Conservation (phyloP, 805 yeast genomes). For the Kazachstania martiniae region DNA sequence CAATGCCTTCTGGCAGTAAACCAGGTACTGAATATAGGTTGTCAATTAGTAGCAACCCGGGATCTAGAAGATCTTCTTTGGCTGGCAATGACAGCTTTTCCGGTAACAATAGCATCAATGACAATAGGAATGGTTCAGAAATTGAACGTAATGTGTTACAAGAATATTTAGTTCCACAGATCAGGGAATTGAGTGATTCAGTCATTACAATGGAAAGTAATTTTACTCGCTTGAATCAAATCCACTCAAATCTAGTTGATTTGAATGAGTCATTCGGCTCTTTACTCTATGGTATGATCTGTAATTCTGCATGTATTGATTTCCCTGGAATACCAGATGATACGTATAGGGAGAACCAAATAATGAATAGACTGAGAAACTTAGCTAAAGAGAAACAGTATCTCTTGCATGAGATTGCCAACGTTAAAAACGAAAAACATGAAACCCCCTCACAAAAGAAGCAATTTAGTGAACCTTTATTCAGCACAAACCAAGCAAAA, state of each 20-base stretch:
- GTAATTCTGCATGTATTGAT: conserved; percentile 84
- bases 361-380: conserved; percentile 10
- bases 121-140: conserved; percentile 4
- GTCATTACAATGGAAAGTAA: conserved; percentile 47
- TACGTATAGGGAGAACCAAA: conserved; percentile 17
- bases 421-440: conserved; percentile 1
- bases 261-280: conserved; percentile 75
- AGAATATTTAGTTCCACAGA: conserved; percentile 33
- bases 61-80: conserved; percentile 26
- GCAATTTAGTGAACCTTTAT: not conserved
- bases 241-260: conserved; percentile 50
- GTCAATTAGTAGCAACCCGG: conserved; percentile 31
- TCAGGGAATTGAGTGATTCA: conserved; percentile 38
- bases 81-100: too few relatives aligned
- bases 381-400: conserved; percentile 13
- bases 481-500: not conserved
- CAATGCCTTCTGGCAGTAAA: not conserved
- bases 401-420: conserved; percentile 7
- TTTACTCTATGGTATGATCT: conserved; percentile 66
- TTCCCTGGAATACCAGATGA: conserved; percentile 32
- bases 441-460: not conserved
- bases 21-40: conserved; percentile 28
- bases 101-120: too few relatives aligned
- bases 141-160: conserved; percentile 11
- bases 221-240: conserved; percentile 42